phyloP scores from a whole-genome alignment of 306 rosid species.

The Mimosa pudica region DNA sequence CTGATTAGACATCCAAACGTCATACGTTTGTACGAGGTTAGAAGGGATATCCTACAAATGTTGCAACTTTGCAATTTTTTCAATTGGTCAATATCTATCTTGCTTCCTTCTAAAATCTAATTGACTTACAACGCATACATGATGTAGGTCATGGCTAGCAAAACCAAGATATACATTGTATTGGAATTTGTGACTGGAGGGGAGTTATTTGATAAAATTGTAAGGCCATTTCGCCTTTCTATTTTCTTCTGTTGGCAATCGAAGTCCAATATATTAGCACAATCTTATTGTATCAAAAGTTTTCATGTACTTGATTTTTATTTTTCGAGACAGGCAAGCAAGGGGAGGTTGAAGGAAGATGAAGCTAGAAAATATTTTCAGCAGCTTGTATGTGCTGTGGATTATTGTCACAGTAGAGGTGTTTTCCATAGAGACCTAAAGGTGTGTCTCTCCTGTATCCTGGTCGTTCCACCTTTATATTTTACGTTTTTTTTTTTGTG shows the following conservation, averaged over 20 bases:
- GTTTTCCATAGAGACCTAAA: constrained; percentile 91
- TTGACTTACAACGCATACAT: constrained; percentile 36
- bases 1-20: constrained; percentile 92
- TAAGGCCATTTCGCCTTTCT: constrained; percentile 47
- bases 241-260: constrained; percentile 8
- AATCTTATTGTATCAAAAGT: constrained; percentile 2
- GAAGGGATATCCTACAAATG: constrained; percentile 26
- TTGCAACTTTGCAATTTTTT: constrained; percentile 22
- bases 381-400: constrained; percentile 91
- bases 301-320: constrained; percentile 19
- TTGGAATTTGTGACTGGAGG: constrained; percentile 95
- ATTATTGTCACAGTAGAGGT: constrained; percentile 95
- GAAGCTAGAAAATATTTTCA: constrained; percentile 95
- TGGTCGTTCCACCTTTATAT: not conserved
- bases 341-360: constrained; percentile 88
- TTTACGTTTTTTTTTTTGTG: not conserved
- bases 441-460: constrained; percentile 46
- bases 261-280: constrained; percentile 20
- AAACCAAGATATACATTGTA: constrained; percentile 87
- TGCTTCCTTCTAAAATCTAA: constrained; percentile 19
- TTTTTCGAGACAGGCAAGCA: constrained; percentile 62
- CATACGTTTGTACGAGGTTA: constrained; percentile 90
- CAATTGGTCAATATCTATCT: constrained; percentile 15
- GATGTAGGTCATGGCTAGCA: constrained; percentile 95
- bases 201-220: constrained; percentile 90